A percentile compares a stretch with the other conserved stretches of the same genome.
Evolutionary conservation across 768 basidiomycete species (phyloP).

Genomic region (Boletus edulis): DNA sequence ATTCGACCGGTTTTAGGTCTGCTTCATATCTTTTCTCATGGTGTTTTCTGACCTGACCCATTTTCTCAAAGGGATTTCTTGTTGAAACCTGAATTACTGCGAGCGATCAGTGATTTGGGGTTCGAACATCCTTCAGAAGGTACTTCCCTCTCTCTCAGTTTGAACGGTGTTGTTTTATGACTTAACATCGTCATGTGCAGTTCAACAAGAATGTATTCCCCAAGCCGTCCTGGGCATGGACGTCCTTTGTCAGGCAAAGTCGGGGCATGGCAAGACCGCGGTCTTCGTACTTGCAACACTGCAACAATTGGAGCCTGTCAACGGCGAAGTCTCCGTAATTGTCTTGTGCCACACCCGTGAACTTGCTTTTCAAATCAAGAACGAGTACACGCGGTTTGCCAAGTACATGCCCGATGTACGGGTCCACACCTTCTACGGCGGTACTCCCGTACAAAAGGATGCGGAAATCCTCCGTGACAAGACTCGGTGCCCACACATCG

Average conservation of each 20-base stretch:
- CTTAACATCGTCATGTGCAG: slow-evolving; percentile 38
- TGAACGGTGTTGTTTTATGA: not conserved
- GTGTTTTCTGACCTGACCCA: slow-evolving; percentile 1
- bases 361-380: slow-evolving; percentile 99
- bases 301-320: slow-evolving; percentile 97
- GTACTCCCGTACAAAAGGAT: slow-evolving; percentile 92
- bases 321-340: slow-evolving; percentile 96
- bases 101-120: slow-evolving; percentile 98
- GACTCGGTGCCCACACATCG: slow-evolving; percentile 96
- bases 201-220: slow-evolving; percentile 99
- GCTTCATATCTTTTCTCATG: slow-evolving; percentile 23
- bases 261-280: slow-evolving; percentile 97
- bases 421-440: slow-evolving; percentile 97
- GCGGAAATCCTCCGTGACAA: slow-evolving; percentile 93
- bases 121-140: slow-evolving; percentile 99
- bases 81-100: slow-evolving; percentile 93
- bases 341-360: slow-evolving; percentile 99
- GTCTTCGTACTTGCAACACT: slow-evolving; percentile 98
- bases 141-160: slow-evolving; percentile 28
- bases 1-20: slow-evolving; percentile 99
- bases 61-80: slow-evolving; percentile 78
- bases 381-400: slow-evolving; percentile 98
- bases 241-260: slow-evolving; percentile 99
- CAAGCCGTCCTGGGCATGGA: slow-evolving; percentile 99
- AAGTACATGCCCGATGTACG: slow-evolving; percentile 99